Evolutionary conservation across 2,329 filamentous ascomycete species (phyloP).

Genomic region (Orbilia ellipsospora): DNA sequence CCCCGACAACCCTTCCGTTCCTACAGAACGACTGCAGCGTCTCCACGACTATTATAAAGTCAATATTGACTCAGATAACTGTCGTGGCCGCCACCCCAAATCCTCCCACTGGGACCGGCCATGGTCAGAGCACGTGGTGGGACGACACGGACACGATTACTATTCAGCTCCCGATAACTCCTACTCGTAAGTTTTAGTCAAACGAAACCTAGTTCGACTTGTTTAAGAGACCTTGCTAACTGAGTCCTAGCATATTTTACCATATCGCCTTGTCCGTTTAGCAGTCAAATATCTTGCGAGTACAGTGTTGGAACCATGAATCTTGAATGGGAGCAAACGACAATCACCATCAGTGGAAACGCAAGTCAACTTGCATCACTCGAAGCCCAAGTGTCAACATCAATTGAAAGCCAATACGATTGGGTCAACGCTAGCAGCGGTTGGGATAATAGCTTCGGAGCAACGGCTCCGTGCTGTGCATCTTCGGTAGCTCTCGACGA

Average conservation of each 20-base stretch:
- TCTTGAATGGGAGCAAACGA: constrained; percentile 34
- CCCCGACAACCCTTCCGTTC: constrained; percentile 36
- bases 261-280: constrained; percentile 28
- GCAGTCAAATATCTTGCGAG: not conserved
- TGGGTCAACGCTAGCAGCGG: constrained; percentile 40
- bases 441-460: constrained; percentile 11
- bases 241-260: constrained; percentile 35
- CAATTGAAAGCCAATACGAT: constrained; percentile 13
- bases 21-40: constrained; percentile 42
- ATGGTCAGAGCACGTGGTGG: constrained; percentile 52
- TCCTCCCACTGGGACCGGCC: constrained; percentile 34
- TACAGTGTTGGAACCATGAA: constrained; percentile 37
- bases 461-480: constrained; percentile 28
- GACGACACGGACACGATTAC: constrained; percentile 32
- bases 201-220: no score
- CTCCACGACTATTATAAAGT: constrained; percentile 38
- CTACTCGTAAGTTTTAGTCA: constrained; percentile 31
- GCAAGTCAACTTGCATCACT: constrained; percentile 31
- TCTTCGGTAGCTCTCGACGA: constrained; percentile 31
- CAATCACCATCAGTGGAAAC: constrained; percentile 47
- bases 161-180: constrained; percentile 31
- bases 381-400: constrained; percentile 14
- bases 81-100: constrained; percentile 31
- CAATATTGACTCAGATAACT: constrained; percentile 26
- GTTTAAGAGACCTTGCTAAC: not conserved